Evolutionary conservation across 2,329 filamentous ascomycete species (phyloP).

Genomic region (Samsoniella hepiali): DNA sequence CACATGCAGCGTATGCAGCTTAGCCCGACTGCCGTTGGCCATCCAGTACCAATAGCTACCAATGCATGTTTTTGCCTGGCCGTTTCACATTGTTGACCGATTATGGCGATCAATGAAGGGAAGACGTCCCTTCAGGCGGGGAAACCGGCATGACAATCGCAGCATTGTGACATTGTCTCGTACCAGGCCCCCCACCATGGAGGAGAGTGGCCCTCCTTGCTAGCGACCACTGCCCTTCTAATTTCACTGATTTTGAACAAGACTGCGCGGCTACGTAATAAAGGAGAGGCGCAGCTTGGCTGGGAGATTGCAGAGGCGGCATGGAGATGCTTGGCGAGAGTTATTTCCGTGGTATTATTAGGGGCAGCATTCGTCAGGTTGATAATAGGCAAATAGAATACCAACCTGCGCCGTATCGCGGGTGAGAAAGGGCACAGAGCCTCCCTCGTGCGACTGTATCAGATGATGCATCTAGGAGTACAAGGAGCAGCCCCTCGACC

Average conservation of each 20-base stretch:
- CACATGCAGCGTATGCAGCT: too few relatives aligned
- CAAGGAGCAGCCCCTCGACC: too few relatives aligned
- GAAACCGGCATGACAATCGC: not conserved
- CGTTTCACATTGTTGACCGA: not conserved
- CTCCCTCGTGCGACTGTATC: not conserved
- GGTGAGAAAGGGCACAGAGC: not conserved
- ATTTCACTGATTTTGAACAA: not conserved
- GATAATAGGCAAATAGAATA: too few relatives aligned
- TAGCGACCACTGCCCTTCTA: not conserved
- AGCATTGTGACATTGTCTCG: conserved; percentile 5
- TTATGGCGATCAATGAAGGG: not conserved
- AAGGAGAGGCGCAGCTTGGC: conserved; percentile 4
- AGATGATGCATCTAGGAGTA: not conserved
- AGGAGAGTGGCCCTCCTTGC: not conserved
- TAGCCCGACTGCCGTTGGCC: too few relatives aligned
- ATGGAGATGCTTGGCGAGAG: conserved; percentile 9
- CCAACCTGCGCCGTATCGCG: not conserved
- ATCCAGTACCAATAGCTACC: not conserved
- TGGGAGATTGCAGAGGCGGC: conserved; percentile 9
- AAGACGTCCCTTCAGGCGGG: not conserved
- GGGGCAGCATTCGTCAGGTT: not conserved
- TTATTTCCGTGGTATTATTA: not conserved
- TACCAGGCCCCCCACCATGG: not conserved
- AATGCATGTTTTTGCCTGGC: too few relatives aligned
- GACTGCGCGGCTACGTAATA: not conserved